Conservation (phyloP, 2,329 filamentous ascomycete species). For the Aspergillus nomiae region DNA sequence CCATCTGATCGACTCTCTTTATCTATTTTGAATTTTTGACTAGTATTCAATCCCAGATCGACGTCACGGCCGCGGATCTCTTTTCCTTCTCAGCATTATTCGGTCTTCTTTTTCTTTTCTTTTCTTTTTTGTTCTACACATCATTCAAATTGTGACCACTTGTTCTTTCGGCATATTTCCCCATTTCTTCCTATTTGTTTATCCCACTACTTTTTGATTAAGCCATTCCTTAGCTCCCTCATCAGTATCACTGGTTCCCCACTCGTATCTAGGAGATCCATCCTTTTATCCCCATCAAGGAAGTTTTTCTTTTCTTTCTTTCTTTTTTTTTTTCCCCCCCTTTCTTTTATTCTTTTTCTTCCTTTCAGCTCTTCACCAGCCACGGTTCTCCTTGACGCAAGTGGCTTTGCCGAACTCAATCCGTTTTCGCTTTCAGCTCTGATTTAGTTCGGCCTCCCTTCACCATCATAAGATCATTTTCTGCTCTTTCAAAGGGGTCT, state of each 20-base stretch:
- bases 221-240: not conserved
- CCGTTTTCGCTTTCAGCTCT: not conserved
- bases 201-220: not conserved
- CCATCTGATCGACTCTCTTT: not conserved
- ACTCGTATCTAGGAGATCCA: slow-evolving; percentile 1
- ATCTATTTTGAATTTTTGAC: not conserved
- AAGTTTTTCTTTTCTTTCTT: not conserved
- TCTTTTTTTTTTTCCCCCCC: not conserved
- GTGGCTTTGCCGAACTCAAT: slow-evolving; percentile 21
- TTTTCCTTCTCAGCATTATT: not conserved
- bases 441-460: slow-evolving; percentile 9
- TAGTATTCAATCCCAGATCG: not conserved
- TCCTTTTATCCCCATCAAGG: not conserved
- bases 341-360: not conserved
- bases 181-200: not conserved
- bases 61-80: slow-evolving; percentile 4
- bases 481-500: not conserved
- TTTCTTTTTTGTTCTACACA: not conserved
- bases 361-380: slow-evolving; percentile 15
- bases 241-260: not conserved
- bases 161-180: not conserved
- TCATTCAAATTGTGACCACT: not conserved
- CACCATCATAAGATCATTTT: not conserved
- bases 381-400: slow-evolving; percentile 30
- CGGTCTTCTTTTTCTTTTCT: not conserved